Evolutionary conservation across 2,329 filamentous ascomycete species (phyloP).

Genomic region (Trichophaea hybrida): DNA sequence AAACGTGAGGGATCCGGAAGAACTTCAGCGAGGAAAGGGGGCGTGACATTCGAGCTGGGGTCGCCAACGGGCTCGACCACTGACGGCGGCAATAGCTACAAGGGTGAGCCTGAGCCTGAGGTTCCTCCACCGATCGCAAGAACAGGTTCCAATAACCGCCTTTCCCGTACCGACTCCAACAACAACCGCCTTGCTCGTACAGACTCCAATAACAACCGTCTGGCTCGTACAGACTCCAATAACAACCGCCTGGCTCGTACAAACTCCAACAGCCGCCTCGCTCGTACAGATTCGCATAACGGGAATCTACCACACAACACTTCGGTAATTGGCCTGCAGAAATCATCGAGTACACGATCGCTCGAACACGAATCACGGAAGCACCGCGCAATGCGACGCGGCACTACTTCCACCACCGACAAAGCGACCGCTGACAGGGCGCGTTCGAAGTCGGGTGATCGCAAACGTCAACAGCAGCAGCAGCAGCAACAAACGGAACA

Average conservation of each 20-base stretch:
- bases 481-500: background rate
- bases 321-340: slow-evolving; percentile 13
- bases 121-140: slow-evolving; percentile 8
- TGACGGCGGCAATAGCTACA: background rate
- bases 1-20: slow-evolving; percentile 3
- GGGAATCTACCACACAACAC: slow-evolving; percentile 5
- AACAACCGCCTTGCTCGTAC: slow-evolving; percentile 1
- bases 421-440: background rate
- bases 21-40: too few species aligned
- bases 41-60: slow-evolving; percentile 18
- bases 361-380: slow-evolving; percentile 16
- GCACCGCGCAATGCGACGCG: background rate
- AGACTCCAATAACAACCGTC: background rate
- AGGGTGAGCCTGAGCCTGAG: background rate
- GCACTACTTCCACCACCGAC: background rate
- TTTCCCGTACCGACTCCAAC: too few species aligned
- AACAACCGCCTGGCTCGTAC: background rate
- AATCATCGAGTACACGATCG: slow-evolving; percentile 22
- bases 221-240: background rate
- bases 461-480: background rate
- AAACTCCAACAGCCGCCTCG: background rate
- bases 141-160: slow-evolving; percentile 1
- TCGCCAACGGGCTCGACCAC: slow-evolving; percentile 3
- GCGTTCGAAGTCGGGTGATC: background rate
- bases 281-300: slow-evolving; percentile 2